phyloP scores from a whole-genome alignment of 2,329 filamentous ascomycete genomes.

The Cyphellophora europaea region DNA sequence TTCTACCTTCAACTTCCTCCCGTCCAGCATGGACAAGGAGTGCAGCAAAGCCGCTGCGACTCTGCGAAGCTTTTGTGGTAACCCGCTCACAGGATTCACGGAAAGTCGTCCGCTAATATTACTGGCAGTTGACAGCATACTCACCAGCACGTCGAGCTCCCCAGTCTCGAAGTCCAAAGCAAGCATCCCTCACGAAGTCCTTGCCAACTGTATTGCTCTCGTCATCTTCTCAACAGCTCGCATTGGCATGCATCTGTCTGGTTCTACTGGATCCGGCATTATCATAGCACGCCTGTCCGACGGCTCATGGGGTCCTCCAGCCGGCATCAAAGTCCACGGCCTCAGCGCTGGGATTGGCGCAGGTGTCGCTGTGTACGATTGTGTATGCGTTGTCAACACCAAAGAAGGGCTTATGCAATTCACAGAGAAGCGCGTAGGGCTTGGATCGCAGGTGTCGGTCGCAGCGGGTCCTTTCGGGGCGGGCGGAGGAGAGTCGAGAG shows the following conservation, averaged over 20 bases:
- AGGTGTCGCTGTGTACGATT: conserved; percentile 10
- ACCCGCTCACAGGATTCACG: neutral
- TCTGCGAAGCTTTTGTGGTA: conserved; percentile 11
- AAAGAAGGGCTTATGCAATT: conserved; percentile 7
- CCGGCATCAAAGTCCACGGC: conserved; percentile 7
- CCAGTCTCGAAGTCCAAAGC: conserved; percentile 6
- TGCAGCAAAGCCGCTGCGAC: conserved; percentile 11
- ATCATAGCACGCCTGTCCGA: conserved; percentile 10
- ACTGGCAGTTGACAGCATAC: neutral
- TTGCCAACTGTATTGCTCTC: conserved; percentile 9
- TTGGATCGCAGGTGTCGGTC: conserved; percentile 6
- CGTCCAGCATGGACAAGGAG: conserved; percentile 4
- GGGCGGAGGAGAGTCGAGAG: conserved; percentile 2
- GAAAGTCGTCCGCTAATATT: neutral
- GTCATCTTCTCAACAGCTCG: conserved; percentile 11
- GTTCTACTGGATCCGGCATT: conserved; percentile 9
- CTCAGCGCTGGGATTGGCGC: conserved; percentile 7
- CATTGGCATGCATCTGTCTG: conserved; percentile 11
- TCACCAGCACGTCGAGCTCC: conserved; percentile 3
- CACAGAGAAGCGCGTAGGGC: conserved; percentile 2
- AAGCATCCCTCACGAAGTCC: conserved; percentile 10
- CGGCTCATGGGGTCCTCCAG: conserved; percentile 10
- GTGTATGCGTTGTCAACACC: conserved; percentile 13
- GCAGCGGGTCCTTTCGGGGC: conserved; percentile 9
- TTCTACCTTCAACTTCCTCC: too few species aligned